phyloP scores from a whole-genome alignment of 2,329 filamentous ascomycete species.

The Ophiostoma sp. region DNA sequence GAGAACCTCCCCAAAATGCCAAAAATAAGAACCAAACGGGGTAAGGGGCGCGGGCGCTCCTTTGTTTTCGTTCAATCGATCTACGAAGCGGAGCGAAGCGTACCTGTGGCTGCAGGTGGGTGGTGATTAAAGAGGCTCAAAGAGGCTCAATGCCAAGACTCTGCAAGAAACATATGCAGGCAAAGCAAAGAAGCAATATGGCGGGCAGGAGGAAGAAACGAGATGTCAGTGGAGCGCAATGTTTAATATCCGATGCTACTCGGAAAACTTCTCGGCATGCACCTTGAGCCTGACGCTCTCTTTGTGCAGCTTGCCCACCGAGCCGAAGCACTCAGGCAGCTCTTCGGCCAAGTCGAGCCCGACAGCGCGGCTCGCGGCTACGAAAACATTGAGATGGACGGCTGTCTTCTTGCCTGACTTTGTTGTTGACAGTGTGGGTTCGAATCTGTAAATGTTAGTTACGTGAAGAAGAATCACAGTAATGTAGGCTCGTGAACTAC shows the following conservation, averaged over 20 bases:
- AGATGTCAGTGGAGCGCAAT: neutral
- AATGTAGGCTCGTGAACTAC: conserved; percentile 28
- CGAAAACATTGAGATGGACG: conserved; percentile 28
- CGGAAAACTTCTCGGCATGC: conserved; percentile 4
- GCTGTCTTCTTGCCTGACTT: conserved; percentile 38
- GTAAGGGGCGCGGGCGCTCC: neutral
- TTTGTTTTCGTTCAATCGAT: neutral
- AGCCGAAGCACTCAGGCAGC: conserved; percentile 24
- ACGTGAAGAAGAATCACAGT: neutral
- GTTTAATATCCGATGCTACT: neutral
- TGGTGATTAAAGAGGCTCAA: neutral
- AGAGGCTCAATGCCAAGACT: neutral
- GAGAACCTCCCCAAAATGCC: neutral
- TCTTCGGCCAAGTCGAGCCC: conserved; percentile 25
- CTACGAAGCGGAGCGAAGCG: neutral
- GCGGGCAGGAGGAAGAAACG: neutral
- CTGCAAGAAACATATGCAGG: neutral
- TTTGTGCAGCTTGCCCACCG: conserved; percentile 28
- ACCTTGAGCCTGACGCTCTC: conserved; percentile 27
- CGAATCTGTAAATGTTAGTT: neutral
- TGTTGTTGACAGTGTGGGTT: conserved; percentile 24
- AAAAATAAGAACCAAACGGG: neutral
- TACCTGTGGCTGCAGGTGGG: neutral
- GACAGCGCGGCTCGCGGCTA: neutral
- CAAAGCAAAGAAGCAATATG: neutral